Percentiles rank a stretch among this genome's conserved stretches.
Evolutionary conservation across 805 yeast genomes (phyloP).

Genomic region (Teunomyces barrocoloradensis): DNA sequence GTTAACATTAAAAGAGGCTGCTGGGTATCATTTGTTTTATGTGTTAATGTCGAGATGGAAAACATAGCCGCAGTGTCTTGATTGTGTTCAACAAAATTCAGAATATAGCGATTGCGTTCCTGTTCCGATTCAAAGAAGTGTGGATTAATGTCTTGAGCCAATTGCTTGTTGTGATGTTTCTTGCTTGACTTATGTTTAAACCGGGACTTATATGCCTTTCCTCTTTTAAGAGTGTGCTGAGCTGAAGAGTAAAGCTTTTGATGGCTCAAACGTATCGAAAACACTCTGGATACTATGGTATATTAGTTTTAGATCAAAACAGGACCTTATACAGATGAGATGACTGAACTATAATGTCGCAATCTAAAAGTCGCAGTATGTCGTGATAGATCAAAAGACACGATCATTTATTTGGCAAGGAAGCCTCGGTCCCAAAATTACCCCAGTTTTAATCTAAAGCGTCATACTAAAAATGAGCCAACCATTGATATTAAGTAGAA

Average conservation of each 20-base stretch:
- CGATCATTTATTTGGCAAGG: background rate
- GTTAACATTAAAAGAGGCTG: conserved; percentile 57
- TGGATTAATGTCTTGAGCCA: conserved; percentile 10
- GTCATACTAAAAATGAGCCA: background rate
- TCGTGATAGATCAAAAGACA: background rate
- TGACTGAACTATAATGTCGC: background rate
- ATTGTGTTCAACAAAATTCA: conserved; percentile 11
- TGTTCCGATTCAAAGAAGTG: conserved; percentile 9
- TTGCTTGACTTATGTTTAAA: background rate
- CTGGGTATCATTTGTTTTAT: conserved; percentile 50
- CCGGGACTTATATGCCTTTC: background rate
- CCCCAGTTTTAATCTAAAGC: background rate
- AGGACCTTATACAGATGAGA: background rate
- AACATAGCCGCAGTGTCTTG: conserved; percentile 13
- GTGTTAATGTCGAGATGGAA: conserved; percentile 23
- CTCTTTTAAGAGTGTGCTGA: background rate
- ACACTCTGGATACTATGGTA: conserved; percentile 4
- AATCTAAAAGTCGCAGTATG: background rate
- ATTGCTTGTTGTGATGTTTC: background rate
- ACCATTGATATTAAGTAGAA: background rate
- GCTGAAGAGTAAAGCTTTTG: conserved; percentile 2
- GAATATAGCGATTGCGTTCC: conserved; percentile 7
- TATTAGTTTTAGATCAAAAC: background rate
- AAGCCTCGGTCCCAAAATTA: conserved; percentile 2
- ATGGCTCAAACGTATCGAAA: background rate